phyloP scores from a whole-genome alignment of 768 basidiomycete genomes.

The Mycena alexandri region DNA sequence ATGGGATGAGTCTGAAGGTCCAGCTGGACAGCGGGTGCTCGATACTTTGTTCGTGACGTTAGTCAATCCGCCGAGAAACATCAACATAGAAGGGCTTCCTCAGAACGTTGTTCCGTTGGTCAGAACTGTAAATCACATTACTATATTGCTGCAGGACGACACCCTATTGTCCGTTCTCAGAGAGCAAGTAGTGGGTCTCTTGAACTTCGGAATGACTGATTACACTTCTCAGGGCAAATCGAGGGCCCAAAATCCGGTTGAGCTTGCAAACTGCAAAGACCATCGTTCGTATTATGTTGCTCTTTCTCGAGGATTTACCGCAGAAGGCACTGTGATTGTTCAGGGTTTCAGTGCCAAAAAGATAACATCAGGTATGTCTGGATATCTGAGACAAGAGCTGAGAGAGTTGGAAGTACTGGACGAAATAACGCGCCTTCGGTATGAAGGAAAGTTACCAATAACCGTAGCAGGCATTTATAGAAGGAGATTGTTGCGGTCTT shows the following conservation, averaged over 20 bases:
- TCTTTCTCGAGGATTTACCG: too few relatives aligned
- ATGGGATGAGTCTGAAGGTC: neutral
- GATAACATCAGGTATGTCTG: neutral
- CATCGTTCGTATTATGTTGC: too few relatives aligned
- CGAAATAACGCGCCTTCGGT: neutral
- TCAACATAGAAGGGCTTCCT: neutral
- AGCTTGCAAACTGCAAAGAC: too few relatives aligned
- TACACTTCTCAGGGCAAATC: too few relatives aligned
- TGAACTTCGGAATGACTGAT: too few relatives aligned
- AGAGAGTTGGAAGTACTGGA: neutral
- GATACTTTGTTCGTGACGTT: neutral
- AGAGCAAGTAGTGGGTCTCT: neutral
- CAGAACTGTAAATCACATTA: neutral
- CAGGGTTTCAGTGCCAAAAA: neutral
- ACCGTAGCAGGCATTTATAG: neutral
- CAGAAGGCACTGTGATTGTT: neutral
- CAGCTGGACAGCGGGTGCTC: neutral
- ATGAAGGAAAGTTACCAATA: neutral
- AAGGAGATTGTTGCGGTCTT: neutral
- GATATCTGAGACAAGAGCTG: neutral
- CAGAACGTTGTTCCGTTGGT: neutral
- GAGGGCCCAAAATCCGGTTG: too few relatives aligned
- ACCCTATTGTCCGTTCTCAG: neutral
- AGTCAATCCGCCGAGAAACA: neutral
- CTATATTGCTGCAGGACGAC: neutral